Percentiles rank a stretch among this genome's conserved stretches.
These are phyloP conservation scores for Ceraceosorus bombacis DNA, from an alignment of 1,284 basidiomycete species.

Conservation along the genomic window DNA sequence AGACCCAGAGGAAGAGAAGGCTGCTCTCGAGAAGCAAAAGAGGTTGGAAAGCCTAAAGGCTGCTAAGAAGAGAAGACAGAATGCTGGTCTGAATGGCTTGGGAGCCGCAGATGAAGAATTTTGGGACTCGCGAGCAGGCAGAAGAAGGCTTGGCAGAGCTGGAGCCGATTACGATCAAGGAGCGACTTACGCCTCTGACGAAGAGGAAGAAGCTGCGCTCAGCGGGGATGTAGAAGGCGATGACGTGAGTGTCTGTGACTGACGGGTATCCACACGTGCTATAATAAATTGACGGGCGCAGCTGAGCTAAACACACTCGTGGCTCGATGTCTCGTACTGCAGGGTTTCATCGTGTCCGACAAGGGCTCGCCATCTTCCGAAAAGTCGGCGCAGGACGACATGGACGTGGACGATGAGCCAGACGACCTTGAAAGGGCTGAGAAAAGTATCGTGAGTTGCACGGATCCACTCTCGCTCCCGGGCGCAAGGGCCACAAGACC, in stretches of 20 bases:
- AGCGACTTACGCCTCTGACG: neutral
- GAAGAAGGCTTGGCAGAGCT: neutral
- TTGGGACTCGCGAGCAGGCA: constrained; percentile 4
- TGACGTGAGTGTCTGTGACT: neutral
- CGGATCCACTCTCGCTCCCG: neutral
- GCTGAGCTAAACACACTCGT: neutral
- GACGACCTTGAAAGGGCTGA: constrained; percentile 11
- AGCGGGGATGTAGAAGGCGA: neutral
- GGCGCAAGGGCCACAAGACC: neutral
- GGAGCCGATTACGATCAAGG: neutral
- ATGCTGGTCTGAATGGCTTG: neutral
- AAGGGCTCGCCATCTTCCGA: neutral
- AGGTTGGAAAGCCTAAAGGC: constrained; percentile 1
- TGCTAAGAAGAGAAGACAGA: constrained; percentile 1
- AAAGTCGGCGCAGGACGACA: constrained; percentile 4
- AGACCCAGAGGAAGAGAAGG: constrained; percentile 8
- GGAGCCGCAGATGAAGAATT: constrained; percentile 8
- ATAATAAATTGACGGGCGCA: neutral
- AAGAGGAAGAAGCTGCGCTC: neutral
- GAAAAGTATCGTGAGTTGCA: constrained; percentile 4
- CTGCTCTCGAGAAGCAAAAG: constrained; percentile 5
- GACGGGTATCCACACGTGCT: neutral
- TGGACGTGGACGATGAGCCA: constrained; percentile 9
- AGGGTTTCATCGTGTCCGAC: constrained; percentile 10
- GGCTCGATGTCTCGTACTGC: neutral